A percentile compares a stretch with the other conserved stretches of the same genome.
These are phyloP conservation scores for Fusarium succisae DNA, from an alignment of 2,329 filamentous ascomycete genomes.

Conservation along the genomic window DNA sequence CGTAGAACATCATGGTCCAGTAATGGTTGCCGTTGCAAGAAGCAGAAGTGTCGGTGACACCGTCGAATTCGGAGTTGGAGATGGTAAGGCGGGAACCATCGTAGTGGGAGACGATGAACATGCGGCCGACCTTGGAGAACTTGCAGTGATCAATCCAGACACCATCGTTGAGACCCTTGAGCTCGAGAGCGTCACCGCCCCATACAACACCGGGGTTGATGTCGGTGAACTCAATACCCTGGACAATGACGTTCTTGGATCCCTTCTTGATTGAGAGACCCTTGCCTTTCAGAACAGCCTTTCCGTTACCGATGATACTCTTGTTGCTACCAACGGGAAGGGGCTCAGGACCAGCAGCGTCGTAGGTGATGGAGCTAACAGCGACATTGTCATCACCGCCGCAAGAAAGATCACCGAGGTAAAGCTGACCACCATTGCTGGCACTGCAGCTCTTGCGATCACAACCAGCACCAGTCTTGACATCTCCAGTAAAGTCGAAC, in stretches of 20 bases:
- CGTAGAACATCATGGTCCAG: conserved; percentile 47
- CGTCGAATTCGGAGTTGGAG: conserved; percentile 53
- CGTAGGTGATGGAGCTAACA: conserved; percentile 43
- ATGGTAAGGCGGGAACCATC: conserved; percentile 47
- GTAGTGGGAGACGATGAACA: conserved; percentile 52
- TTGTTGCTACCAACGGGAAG: conserved; percentile 44
- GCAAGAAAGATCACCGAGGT: conserved; percentile 43
- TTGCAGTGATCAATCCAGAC: conserved; percentile 50
- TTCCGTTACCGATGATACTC: conserved; percentile 41
- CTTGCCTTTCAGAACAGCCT: conserved; percentile 48
- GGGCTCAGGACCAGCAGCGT: conserved; percentile 35
- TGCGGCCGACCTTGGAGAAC: conserved; percentile 52
- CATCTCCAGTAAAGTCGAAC: conserved; percentile 42
- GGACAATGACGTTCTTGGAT: conserved; percentile 61
- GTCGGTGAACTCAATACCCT: conserved; percentile 58
- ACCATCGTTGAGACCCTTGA: conserved; percentile 45
- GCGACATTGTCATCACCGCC: conserved; percentile 37
- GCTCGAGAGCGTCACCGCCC: conserved; percentile 51
- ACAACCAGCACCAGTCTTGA: conserved; percentile 38
- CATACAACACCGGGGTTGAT: conserved; percentile 52
- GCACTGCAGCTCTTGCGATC: conserved; percentile 45
- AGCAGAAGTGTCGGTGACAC: conserved; percentile 44
- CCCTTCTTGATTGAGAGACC: conserved; percentile 55
- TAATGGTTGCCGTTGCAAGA: conserved; percentile 47
- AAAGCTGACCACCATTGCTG: conserved; percentile 41